Base-by-base conservation (phyloP, 768 basidiomycete species). In the Postia placenta region DNA sequence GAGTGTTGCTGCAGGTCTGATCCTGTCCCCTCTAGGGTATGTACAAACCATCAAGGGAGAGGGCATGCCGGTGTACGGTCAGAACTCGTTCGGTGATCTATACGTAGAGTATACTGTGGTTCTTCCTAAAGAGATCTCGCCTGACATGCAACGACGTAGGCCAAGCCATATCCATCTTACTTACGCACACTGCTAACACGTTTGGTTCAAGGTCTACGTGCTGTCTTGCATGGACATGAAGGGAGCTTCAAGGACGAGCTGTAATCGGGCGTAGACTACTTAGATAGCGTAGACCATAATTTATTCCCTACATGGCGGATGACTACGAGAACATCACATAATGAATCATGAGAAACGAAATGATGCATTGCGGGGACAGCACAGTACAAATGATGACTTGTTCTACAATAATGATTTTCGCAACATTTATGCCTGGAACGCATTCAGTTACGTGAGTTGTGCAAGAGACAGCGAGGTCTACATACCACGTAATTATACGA, bases 81-180 rank as follows among this genome's bases (percentile, higher is more conserved):
- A 72, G 50, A 48, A 59, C 25, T 67, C 70, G 9, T 73, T 80
- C 53, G 96, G 96, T 14, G 85, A 95, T 63, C 71, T 99, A 41
- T 98, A 81, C 59, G 76, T 99, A 46, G 94, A 97, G 66, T 99
- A 95, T 69, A 90, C 80, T 49, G 90, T 99, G 42, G 84, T 98
- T 15, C 68, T 99, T 47, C 96, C 96, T 2, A 68, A 77, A 42
- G 76, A 84, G 47, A 67, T 99, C 27, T 74, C 83, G 42, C 60
- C 78, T 42, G 77, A 84, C 42, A 79, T 79, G 51, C 81, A 81
- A 58, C 76, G 72, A 63, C 89, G 95, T 97, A 63, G 75, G 92
- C 76, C n/a, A n/a, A n/a, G n/a, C n/a, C n/a, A 17, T n/a, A 22
- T 19, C 12, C 19, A 33, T 7, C 15, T 7, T 33, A 15, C 30